Percentiles rank a stretch among this genome's conserved stretches.
These are phyloP conservation scores for Daucus carota DNA, from an alignment of 129 eudicot species.

Conservation along the genomic window DH1_v3.0 NC_030381.2:49120001-49120500, in stretches of 20 bases:
- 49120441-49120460: too few relatives aligned
- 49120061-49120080: constrained; percentile 32
- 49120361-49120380: background rate
- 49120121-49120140: constrained; percentile 96
- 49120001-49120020: background rate
- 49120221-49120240: background rate
- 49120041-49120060: background rate
- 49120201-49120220: background rate
- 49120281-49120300: constrained; percentile 88
- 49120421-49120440: too few relatives aligned
- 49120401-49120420: background rate
- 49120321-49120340: background rate
- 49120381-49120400: background rate
- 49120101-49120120: constrained; percentile 91
- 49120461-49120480: too few relatives aligned
- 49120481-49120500: too few relatives aligned
- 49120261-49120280: constrained; percentile 98
- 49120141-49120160: constrained; percentile 78
- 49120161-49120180: background rate
- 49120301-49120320: constrained; percentile 44
- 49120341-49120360: background rate
- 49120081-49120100: constrained; percentile 90
- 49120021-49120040: background rate
- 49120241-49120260: constrained; percentile 32
- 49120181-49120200: background rate